phyloP scores from a whole-genome alignment of 2,329 filamentous ascomycete genomes.

The Alternaria sp. region DNA sequence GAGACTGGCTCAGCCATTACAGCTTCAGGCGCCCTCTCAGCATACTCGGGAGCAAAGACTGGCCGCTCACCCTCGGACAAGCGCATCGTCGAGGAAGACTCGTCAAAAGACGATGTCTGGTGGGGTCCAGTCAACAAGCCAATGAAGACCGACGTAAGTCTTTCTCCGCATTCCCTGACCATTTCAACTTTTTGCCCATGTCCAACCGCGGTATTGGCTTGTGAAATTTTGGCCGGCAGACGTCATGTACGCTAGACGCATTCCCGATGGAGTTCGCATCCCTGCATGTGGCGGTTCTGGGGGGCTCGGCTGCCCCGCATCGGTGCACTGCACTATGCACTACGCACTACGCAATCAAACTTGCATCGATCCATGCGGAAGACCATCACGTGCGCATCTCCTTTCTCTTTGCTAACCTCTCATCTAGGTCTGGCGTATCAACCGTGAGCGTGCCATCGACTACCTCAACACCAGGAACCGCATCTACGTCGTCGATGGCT shows the following conservation, averaged over 20 bases:
- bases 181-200: conserved; percentile 18
- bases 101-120: conserved; percentile 93
- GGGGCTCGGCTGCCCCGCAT: conserved; percentile 49
- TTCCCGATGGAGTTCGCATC: conserved; percentile 45
- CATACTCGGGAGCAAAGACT: conserved; percentile 98
- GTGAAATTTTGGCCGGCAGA: conserved; percentile 40
- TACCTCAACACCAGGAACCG: conserved; percentile 99
- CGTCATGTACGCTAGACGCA: conserved; percentile 47
- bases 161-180: conserved; percentile 22
- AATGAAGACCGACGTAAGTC: conserved; percentile 91
- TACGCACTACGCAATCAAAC: conserved; percentile 12
- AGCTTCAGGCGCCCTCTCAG: conserved; percentile 90
- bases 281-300: conserved; percentile 40
- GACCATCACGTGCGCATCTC: conserved; percentile 39
- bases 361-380: conserved; percentile 10
- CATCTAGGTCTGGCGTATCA: conserved; percentile 95
- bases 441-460: conserved; percentile 97
- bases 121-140: conserved; percentile 99
- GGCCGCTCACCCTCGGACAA: conserved; percentile 97
- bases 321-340: too few species aligned
- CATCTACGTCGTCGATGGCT: conserved; percentile 98
- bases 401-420: conserved; percentile 15
- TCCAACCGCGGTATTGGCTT: conserved; percentile 32
- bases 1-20: conserved; percentile 98
- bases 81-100: conserved; percentile 91